These are phyloP conservation scores for Fusarium verrucosum DNA, from an alignment of 2,329 filamentous ascomycete species.

Conservation along the genomic window DNA sequence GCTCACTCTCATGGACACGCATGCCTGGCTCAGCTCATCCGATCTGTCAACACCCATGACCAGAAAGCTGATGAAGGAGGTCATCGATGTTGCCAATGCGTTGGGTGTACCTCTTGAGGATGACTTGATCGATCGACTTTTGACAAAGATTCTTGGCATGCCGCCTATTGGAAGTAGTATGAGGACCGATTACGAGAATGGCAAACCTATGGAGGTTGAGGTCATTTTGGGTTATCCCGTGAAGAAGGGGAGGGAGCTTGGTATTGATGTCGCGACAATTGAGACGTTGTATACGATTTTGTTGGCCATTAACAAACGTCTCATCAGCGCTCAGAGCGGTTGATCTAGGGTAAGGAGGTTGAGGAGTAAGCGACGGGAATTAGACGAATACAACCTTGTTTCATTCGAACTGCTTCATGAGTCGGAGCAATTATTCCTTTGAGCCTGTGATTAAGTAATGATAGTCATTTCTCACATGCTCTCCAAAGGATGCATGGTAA, in stretches of 20 bases:
- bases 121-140: conserved; percentile 57
- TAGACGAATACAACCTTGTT: fast-evolving
- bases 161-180: conserved; percentile 60
- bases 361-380: too few relatives aligned
- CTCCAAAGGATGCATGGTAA: too few relatives aligned
- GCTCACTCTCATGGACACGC: conserved; percentile 62
- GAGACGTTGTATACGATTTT: conserved; percentile 51
- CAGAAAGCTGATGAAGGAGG: conserved; percentile 60
- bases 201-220: conserved; percentile 68
- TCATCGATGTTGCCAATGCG: conserved; percentile 65
- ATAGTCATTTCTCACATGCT: too few relatives aligned
- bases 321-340: not conserved
- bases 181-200: conserved; percentile 66
- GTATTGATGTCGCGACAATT: conserved; percentile 63
- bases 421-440: too few relatives aligned
- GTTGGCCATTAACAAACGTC: conserved; percentile 45
- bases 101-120: conserved; percentile 59
- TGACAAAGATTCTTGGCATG: conserved; percentile 58
- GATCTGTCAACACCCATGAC: conserved; percentile 59
- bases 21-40: conserved; percentile 58
- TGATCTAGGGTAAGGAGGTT: too few relatives aligned
- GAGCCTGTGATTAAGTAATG: too few relatives aligned
- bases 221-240: conserved; percentile 70
- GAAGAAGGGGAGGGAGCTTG: conserved; percentile 62
- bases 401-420: too few relatives aligned